Evolutionary conservation across 768 basidiomycete species (phyloP).

Genomic region (Leccinum subtestaceum): DNA sequence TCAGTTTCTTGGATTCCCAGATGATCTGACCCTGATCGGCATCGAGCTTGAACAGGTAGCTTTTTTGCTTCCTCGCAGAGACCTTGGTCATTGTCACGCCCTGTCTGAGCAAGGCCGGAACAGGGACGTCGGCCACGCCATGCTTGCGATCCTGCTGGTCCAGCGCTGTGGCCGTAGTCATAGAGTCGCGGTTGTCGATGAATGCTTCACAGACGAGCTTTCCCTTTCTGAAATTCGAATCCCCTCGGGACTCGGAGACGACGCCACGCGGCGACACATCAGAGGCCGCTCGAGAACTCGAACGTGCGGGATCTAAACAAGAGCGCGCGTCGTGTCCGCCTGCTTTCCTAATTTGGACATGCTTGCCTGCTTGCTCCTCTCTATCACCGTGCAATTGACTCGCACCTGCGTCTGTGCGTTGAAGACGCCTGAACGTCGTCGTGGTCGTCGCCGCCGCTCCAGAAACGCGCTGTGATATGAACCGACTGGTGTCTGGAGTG

Average conservation of each 20-base stretch:
- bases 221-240: no score
- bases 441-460: constrained; percentile 23
- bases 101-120: constrained; percentile 55
- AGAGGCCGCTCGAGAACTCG: background rate
- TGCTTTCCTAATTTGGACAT: constrained; percentile 27
- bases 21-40: constrained; percentile 78
- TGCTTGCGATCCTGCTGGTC: constrained; percentile 5
- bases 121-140: constrained; percentile 39
- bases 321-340: background rate
- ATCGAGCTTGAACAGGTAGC: constrained; percentile 66
- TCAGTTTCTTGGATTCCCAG: constrained; percentile 70
- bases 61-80: constrained; percentile 72
- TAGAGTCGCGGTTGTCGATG: background rate
- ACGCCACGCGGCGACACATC: background rate
- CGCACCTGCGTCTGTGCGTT: no score
- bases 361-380: background rate
- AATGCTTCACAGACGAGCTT: no score
- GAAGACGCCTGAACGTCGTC: constrained; percentile 20
- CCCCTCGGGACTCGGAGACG: no score
- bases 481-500: constrained; percentile 16
- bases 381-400: no score
- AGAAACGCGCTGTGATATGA: constrained; percentile 37
- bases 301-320: background rate
- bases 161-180: constrained; percentile 2
- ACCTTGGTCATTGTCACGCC: constrained; percentile 83